Percentiles rank a stretch among this genome's conserved stretches.
Evolutionary conservation across 148 eudicot genomes (phyloP).

Genomic region (Rhododendron molle): DNA sequence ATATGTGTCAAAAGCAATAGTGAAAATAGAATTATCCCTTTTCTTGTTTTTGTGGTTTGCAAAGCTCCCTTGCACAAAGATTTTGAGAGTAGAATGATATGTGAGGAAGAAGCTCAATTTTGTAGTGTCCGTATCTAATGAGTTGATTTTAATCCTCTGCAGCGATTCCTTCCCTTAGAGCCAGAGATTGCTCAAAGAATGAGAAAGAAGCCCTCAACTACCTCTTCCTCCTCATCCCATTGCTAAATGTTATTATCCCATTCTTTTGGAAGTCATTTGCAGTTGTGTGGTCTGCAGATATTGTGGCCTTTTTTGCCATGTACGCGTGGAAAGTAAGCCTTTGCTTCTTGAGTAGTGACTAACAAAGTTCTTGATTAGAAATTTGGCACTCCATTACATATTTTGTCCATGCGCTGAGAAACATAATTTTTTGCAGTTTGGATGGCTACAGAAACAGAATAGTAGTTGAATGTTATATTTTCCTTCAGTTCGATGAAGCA

Average conservation of each 20-base stretch:
- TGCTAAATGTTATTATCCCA: conserved; percentile 79
- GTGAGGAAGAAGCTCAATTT: conserved; percentile 3
- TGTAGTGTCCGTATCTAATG: neutral
- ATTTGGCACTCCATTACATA: neutral
- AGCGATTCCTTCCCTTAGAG: conserved; percentile 97
- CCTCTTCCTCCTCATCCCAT: conserved; percentile 75
- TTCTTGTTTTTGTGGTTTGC: neutral
- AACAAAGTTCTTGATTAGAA: neutral
- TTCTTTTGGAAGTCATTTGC: conserved; percentile 95
- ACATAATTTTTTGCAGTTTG: conserved; percentile 44
- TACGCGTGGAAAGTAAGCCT: conserved; percentile 90
- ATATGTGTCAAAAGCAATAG: neutral
- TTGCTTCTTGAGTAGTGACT: neutral
- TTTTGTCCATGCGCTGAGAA: neutral
- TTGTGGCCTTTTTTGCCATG: conserved; percentile 74
- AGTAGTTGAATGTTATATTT: conserved; percentile 6
- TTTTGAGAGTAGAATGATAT: neutral
- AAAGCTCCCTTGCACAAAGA: neutral
- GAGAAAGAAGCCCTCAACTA: conserved; percentile 99
- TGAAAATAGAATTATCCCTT: neutral
- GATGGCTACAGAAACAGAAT: conserved; percentile 65
- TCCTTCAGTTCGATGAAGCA: neutral
- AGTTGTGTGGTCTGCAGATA: conserved; percentile 95
- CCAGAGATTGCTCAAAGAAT: conserved; percentile 89
- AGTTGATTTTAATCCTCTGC: conserved; percentile 16